Conservation (phyloP, 257 asterid species). For the Paulownia fortunei region DNA sequence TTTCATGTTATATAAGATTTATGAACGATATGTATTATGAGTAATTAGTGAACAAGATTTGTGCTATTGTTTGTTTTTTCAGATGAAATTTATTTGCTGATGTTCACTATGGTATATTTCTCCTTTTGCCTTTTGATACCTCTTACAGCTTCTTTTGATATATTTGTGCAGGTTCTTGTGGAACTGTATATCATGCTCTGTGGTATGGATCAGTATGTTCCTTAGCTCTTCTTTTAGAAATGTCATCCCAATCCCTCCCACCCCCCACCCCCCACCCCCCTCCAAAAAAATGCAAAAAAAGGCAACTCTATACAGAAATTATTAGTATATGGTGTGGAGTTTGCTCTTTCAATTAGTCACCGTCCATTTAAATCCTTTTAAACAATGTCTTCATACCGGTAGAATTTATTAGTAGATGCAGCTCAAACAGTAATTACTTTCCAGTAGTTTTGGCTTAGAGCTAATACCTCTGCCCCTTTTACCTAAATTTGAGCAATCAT, state of each 20-base stretch:
- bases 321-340: neutral
- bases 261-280: neutral
- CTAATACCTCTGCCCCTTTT: neutral
- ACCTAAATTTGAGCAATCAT: neutral
- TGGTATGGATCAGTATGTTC: constrained; percentile 98
- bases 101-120: constrained; percentile 8
- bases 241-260: constrained; percentile 5
- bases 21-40: neutral
- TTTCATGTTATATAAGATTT: neutral
- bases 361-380: too few relatives aligned
- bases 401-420: neutral
- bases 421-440: neutral
- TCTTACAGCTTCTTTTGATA: constrained; percentile 38
- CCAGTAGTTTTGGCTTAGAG: neutral
- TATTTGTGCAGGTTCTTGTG: constrained; percentile 86
- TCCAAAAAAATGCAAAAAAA: neutral
- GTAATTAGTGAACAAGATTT: constrained; percentile 8
- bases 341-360: neutral
- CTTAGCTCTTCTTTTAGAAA: constrained; percentile 49
- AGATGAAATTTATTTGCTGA: constrained; percentile 11
- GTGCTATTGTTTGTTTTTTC: neutral
- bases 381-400: neutral
- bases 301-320: neutral
- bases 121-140: constrained; percentile 1
- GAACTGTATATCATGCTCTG: constrained; percentile 94